phyloP scores from a whole-genome alignment of 495 filamentous ascomycete species.

The Lichenothelia convexa region DNA sequence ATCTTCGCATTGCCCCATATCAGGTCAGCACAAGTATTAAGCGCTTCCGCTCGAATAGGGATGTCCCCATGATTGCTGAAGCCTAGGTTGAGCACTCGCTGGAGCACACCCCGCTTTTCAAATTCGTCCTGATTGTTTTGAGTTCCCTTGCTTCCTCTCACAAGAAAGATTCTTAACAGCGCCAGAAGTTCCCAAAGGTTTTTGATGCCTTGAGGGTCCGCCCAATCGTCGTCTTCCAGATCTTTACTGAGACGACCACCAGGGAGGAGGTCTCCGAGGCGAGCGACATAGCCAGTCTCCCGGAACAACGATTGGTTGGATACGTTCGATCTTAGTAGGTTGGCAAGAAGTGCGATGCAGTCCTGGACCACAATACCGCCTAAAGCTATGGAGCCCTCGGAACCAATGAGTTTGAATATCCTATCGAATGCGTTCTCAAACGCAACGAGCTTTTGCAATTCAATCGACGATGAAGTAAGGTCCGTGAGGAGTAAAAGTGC shows the following conservation, averaged over 20 bases:
- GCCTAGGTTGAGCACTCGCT: slow-evolving; percentile 63
- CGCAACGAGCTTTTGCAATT: slow-evolving; percentile 85
- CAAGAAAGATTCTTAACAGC: slow-evolving; percentile 69
- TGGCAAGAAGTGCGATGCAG: slow-evolving; percentile 81
- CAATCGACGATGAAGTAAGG: slow-evolving; percentile 49
- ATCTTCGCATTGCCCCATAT: slow-evolving; percentile 63
- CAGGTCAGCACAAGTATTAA: slow-evolving; percentile 71
- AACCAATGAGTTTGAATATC: slow-evolving; percentile 61
- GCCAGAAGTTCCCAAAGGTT: slow-evolving; percentile 83
- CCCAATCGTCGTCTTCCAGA: slow-evolving; percentile 49
- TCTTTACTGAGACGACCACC: slow-evolving; percentile 18
- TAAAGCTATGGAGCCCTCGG: slow-evolving; percentile 63
- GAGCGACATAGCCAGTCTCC: slow-evolving; percentile 69
- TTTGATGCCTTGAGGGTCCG: slow-evolving; percentile 60
- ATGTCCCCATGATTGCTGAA: slow-evolving; percentile 62
- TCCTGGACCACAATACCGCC: slow-evolving; percentile 88
- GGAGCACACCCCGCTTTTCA: slow-evolving; percentile 62
- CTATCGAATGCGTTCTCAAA: slow-evolving; percentile 88
- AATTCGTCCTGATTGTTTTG: slow-evolving; percentile 72
- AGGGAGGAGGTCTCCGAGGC: slow-evolving; percentile 47
- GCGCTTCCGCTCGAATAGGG: slow-evolving; percentile 60
- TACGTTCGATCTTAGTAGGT: slow-evolving; percentile 71
- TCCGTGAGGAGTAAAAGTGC: slow-evolving; percentile 50
- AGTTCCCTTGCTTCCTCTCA: slow-evolving; percentile 61
- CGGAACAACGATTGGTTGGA: slow-evolving; percentile 91